These are phyloP conservation scores for Collybia nuda DNA, from an alignment of 768 basidiomycete genomes.

Conservation along the genomic window DNA sequence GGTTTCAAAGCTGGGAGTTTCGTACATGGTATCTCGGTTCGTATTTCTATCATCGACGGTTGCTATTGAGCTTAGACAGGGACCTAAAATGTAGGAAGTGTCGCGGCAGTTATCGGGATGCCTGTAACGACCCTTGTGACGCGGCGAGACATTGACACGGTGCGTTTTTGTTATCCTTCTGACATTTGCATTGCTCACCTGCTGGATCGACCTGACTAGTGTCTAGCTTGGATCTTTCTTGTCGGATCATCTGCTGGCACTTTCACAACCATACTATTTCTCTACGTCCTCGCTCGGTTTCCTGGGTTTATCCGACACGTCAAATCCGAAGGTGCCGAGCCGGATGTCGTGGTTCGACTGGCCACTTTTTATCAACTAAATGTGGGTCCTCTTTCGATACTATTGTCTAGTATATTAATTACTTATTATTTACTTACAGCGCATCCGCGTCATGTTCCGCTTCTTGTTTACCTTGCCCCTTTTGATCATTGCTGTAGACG, in stretches of 20 bases:
- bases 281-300: slow-evolving; percentile 71
- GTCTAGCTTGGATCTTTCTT: slow-evolving; percentile 74
- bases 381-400: slow-evolving; percentile 39
- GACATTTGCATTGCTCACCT: neutral
- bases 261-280: slow-evolving; percentile 64
- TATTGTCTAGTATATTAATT: neutral
- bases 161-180: slow-evolving; percentile 24
- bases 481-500: slow-evolving; percentile 66
- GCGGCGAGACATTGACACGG: slow-evolving; percentile 57
- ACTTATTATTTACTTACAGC: slow-evolving; percentile 31
- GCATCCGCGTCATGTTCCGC: slow-evolving; percentile 71
- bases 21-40: slow-evolving; percentile 68
- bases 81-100: slow-evolving; percentile 47
- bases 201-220: slow-evolving; percentile 36
- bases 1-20: slow-evolving; percentile 84
- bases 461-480: slow-evolving; percentile 74
- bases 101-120: slow-evolving; percentile 66
- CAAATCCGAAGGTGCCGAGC: slow-evolving; percentile 71
- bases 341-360: slow-evolving; percentile 71
- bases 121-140: slow-evolving; percentile 66
- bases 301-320: slow-evolving; percentile 70
- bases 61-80: slow-evolving; percentile 5
- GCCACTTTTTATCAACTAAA: slow-evolving; percentile 78
- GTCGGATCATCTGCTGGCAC: slow-evolving; percentile 68
- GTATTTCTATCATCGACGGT: slow-evolving; percentile 11